Evolutionary conservation across 257 asterid species (phyloP).

Genomic region (Mitragyna speciosa): DNA sequence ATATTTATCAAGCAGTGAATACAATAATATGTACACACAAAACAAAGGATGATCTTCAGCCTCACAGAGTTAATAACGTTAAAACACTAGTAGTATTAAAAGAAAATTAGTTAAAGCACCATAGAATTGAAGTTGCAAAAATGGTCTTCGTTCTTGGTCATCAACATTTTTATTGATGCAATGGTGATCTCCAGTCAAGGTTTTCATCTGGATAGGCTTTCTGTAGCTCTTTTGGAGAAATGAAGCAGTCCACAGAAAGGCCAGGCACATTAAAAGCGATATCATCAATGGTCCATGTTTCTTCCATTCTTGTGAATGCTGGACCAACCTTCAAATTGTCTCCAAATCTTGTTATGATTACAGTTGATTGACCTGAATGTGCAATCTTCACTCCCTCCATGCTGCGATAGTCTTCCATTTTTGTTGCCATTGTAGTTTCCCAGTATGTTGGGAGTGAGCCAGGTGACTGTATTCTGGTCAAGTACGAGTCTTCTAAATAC

Average conservation of each 20-base stretch:
- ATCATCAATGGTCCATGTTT: slow-evolving; percentile 70
- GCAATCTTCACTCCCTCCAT: slow-evolving; percentile 74
- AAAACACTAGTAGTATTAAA: no score
- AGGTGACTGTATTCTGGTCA: slow-evolving; percentile 71
- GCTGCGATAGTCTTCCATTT: slow-evolving; percentile 58
- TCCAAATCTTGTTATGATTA: slow-evolving; percentile 66
- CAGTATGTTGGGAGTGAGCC: slow-evolving; percentile 74
- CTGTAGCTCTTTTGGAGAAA: slow-evolving; percentile 70
- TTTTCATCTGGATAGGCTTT: slow-evolving; percentile 41
- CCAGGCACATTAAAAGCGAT: slow-evolving; percentile 72
- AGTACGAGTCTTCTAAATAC: slow-evolving; percentile 71
- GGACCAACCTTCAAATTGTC: slow-evolving; percentile 58
- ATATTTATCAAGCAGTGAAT: neutral
- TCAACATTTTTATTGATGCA: slow-evolving; percentile 28
- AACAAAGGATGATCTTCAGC: neutral
- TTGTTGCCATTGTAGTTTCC: slow-evolving; percentile 74
- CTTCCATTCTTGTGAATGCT: slow-evolving; percentile 70
- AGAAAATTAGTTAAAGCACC: neutral
- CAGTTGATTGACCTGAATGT: slow-evolving; percentile 72
- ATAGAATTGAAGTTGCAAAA: neutral
- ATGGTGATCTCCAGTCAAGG: slow-evolving; percentile 55
- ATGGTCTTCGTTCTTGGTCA: neutral
- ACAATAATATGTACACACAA: neutral
- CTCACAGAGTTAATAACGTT: neutral
- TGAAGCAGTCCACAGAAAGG: slow-evolving; percentile 64